These are phyloP conservation scores for Allantophomopsis cytisporea DNA, from an alignment of 2,329 filamentous ascomycete genomes.

Conservation along the genomic window DNA sequence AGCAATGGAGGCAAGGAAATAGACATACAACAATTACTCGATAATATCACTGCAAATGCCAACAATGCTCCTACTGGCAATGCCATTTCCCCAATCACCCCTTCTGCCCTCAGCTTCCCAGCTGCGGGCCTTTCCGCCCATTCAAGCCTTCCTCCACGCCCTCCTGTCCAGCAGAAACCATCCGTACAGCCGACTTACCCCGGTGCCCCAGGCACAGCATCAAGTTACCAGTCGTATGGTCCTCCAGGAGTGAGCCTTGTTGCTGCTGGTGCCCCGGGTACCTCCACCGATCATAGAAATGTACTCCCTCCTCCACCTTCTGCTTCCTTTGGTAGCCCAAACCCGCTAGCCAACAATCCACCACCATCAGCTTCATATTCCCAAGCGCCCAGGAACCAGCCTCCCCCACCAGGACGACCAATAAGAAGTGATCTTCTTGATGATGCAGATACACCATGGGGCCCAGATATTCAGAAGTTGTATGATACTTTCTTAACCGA, in stretches of 20 bases:
- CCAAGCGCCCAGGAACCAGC: conserved; percentile 6
- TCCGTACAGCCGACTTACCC: conserved; percentile 3
- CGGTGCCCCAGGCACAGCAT: conserved; percentile 12
- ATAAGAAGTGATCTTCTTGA: conserved; percentile 12
- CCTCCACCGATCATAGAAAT: conserved; percentile 17
- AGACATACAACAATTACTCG: conserved; percentile 21
- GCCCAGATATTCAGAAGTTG: conserved; percentile 42
- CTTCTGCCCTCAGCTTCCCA: conserved; percentile 9
- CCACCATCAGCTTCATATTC: conserved; percentile 7
- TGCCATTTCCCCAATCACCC: conserved; percentile 9
- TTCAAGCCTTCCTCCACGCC: conserved; percentile 20
- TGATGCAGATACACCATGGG: conserved; percentile 19
- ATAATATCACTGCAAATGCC: conserved; percentile 22
- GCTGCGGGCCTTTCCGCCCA: conserved; percentile 15
- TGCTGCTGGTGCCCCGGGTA: conserved; percentile 18
- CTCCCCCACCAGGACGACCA: conserved; percentile 1
- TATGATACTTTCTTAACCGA: conserved; percentile 64
- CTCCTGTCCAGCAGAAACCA: conserved; percentile 9
- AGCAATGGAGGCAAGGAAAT: conserved; percentile 10
- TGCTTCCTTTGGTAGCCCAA: conserved; percentile 14
- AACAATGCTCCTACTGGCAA: conserved; percentile 12
- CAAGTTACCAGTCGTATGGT: conserved; percentile 14
- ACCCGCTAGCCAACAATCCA: conserved; percentile 6
- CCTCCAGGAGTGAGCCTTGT: conserved; percentile 15
- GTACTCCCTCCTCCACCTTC: conserved; percentile 18